phyloP scores from a whole-genome alignment of 768 basidiomycete species.

The Phaeolepiota aurea region DNA sequence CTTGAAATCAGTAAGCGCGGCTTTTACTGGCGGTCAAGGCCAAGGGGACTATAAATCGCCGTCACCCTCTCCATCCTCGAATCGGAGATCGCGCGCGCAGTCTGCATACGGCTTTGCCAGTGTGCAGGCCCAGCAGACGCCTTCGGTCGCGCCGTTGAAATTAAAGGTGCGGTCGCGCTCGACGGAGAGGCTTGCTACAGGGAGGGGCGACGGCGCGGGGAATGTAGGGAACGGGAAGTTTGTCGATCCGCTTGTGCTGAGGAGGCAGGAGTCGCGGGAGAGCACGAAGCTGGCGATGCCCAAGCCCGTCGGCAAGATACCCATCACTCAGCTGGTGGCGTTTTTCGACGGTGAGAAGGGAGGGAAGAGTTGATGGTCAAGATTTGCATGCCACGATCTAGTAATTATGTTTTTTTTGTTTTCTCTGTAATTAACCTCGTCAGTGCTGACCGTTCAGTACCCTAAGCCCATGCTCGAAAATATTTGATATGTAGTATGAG shows the following conservation, averaged over 20 bases:
- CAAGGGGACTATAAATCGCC: conserved; percentile 17
- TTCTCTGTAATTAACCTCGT: too few relatives aligned
- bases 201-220: conserved; percentile 18
- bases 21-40: conserved; percentile 7
- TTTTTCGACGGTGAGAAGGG: conserved; percentile 61
- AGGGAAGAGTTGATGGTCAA: neutral
- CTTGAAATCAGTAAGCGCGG: conserved; percentile 4
- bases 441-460: too few relatives aligned
- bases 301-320: conserved; percentile 50
- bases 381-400: neutral
- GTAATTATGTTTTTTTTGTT: neutral
- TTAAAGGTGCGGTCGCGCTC: conserved; percentile 31
- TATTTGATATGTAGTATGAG: too few relatives aligned
- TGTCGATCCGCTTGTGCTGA: conserved; percentile 67
- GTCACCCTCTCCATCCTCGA: conserved; percentile 12
- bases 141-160: conserved; percentile 20
- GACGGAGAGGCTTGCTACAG: conserved; percentile 23
- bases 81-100: conserved; percentile 41
- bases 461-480: too few relatives aligned
- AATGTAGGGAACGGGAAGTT: conserved; percentile 38
- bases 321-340: conserved; percentile 73
- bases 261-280: conserved; percentile 52
- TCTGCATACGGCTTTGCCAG: conserved; percentile 46
- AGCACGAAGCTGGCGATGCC: conserved; percentile 35
- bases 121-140: conserved; percentile 19